Conservation (phyloP, 2,329 filamentous ascomycete species). For the Botrytis fabae region DNA sequence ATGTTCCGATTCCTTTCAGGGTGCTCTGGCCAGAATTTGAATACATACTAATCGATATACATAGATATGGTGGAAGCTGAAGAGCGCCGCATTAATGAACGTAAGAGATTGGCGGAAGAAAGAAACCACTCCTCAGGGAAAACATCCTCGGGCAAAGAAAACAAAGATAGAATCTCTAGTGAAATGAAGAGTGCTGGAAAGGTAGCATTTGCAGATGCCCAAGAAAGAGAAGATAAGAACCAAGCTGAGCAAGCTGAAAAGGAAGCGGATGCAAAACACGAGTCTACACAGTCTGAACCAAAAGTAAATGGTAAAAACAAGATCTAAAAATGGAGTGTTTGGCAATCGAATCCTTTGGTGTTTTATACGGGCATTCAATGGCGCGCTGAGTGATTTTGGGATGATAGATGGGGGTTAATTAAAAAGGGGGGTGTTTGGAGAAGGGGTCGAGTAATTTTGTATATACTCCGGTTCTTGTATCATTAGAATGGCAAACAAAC, state of each 20-base stretch:
- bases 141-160: slow-evolving; percentile 58
- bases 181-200: slow-evolving; percentile 44
- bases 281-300: background rate
- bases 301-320: background rate
- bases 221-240: slow-evolving; percentile 26
- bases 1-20: slow-evolving; percentile 41
- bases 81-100: slow-evolving; percentile 59
- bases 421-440: background rate
- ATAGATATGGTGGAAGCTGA: slow-evolving; percentile 83
- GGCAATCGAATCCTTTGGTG: background rate
- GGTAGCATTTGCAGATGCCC: slow-evolving; percentile 27
- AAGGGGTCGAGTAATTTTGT: background rate
- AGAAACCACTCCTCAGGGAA: slow-evolving; percentile 15
- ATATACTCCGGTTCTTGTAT: background rate
- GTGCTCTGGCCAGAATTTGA: background rate
- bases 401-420: background rate
- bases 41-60: slow-evolving; percentile 27
- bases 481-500: background rate
- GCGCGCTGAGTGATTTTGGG: background rate
- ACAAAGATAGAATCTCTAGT: slow-evolving; percentile 42
- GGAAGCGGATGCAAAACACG: slow-evolving; percentile 21
- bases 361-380: background rate
- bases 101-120: slow-evolving; percentile 53
- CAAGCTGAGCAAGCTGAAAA: slow-evolving; percentile 25
- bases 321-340: background rate